Evolutionary conservation across 2,329 filamentous ascomycete genomes (phyloP).

Genomic region (Ampelomyces quisqualis): DNA sequence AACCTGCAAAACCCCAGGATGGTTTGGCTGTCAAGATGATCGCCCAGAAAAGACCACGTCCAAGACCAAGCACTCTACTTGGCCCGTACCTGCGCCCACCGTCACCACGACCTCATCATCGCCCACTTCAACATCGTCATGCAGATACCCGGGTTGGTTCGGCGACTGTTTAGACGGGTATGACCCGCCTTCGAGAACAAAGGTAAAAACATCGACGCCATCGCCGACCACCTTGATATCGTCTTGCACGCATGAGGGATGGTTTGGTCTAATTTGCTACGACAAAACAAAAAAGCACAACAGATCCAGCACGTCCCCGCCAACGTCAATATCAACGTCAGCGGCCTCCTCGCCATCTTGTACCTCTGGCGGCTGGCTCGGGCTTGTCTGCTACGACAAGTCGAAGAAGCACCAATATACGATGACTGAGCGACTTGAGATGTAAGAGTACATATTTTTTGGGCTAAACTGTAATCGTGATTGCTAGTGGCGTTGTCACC

Average conservation of each 20-base stretch:
- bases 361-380: slow-evolving; percentile 31
- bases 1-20: slow-evolving; percentile 58
- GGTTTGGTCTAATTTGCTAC: slow-evolving; percentile 36
- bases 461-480: background rate
- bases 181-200: slow-evolving; percentile 41
- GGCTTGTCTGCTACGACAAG: slow-evolving; percentile 33
- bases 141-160: slow-evolving; percentile 51
- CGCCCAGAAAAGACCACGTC: slow-evolving; percentile 44
- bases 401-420: slow-evolving; percentile 17
- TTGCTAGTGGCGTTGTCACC: background rate
- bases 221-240: slow-evolving; percentile 21
- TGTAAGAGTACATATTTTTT: slow-evolving; percentile 16
- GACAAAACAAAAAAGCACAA: slow-evolving; percentile 23
- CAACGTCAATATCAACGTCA: slow-evolving; percentile 6
- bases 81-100: slow-evolving; percentile 28
- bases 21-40: slow-evolving; percentile 64
- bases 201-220: slow-evolving; percentile 12
- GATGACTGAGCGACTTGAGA: slow-evolving; percentile 26
- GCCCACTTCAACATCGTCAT: slow-evolving; percentile 44
- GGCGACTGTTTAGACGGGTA: slow-evolving; percentile 53
- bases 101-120: slow-evolving; percentile 33
- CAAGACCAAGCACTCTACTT: slow-evolving; percentile 28
- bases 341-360: slow-evolving; percentile 24
- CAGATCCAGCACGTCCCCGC: slow-evolving; percentile 7
- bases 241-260: slow-evolving; percentile 30